phyloP scores from a whole-genome alignment of 768 basidiomycete genomes.

The Kwoniella europaea region DNA sequence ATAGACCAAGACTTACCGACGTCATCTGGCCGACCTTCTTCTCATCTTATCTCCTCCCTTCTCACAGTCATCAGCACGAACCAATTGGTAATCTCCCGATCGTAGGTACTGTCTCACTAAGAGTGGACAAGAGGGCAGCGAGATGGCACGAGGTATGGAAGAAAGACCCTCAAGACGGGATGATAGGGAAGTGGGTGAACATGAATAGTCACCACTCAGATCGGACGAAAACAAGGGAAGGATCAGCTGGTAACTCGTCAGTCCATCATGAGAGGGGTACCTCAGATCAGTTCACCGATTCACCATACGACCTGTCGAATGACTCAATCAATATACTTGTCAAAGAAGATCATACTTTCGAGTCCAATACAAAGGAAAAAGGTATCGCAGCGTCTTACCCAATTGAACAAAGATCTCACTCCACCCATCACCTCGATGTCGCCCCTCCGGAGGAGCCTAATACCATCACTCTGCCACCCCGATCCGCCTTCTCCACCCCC shows the following conservation, averaged over 20 bases:
- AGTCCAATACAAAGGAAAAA: not conserved
- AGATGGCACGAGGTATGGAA: conserved; percentile 27
- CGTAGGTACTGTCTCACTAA: conserved; percentile 10
- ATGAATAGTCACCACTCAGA: not conserved
- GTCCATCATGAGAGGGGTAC: not conserved
- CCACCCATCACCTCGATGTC: no score
- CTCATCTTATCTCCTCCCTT: conserved; percentile 8
- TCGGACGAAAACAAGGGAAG: not conserved
- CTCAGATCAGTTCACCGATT: not conserved
- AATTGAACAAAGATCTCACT: no score
- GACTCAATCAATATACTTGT: not conserved
- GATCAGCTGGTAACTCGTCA: not conserved
- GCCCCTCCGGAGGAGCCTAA: not conserved
- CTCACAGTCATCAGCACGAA: not conserved
- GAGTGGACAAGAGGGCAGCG: conserved; percentile 7
- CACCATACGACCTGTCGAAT: not conserved
- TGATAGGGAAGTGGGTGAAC: conserved; percentile 21
- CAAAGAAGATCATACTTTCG: not conserved
- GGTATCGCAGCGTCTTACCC: no score
- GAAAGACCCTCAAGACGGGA: conserved; percentile 19
- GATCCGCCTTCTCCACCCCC: not conserved
- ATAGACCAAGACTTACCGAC: conserved; percentile 15
- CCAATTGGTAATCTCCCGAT: conserved; percentile 14
- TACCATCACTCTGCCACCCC: not conserved
- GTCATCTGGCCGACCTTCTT: conserved; percentile 24